These are phyloP conservation scores for Epicoccum sorghinum DNA, from an alignment of 2,329 filamentous ascomycete genomes.

Conservation along the genomic window DNA sequence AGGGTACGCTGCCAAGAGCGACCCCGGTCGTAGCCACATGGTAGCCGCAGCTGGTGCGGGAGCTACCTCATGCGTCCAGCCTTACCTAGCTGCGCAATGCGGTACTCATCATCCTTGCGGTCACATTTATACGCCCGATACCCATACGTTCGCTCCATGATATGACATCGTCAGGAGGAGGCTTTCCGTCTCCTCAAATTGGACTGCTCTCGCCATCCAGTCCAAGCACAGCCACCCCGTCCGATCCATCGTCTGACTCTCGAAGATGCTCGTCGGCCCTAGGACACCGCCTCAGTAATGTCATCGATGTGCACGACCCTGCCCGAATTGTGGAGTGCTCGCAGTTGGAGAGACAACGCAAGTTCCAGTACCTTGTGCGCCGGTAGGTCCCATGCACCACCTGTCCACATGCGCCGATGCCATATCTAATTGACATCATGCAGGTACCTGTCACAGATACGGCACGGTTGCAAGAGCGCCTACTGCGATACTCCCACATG, in stretches of 20 bases:
- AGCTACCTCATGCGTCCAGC: constrained; percentile 8
- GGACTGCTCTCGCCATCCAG: not conserved
- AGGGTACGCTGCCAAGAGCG: constrained; percentile 2
- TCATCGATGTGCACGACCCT: constrained; percentile 33
- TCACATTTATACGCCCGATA: constrained; percentile 5
- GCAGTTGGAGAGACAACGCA: constrained; percentile 34
- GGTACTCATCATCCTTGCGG: constrained; percentile 10
- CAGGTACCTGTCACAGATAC: constrained; percentile 82
- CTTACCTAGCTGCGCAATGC: constrained; percentile 16
- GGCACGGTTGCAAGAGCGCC: constrained; percentile 74
- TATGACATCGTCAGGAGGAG: constrained; percentile 29
- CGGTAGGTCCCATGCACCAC: constrained; percentile 23
- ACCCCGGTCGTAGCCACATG: constrained; percentile 23
- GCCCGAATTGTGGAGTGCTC: constrained; percentile 39
- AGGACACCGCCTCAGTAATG: constrained; percentile 4
- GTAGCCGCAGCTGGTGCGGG: constrained; percentile 11
- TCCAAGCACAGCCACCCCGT: not conserved
- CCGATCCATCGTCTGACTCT: not conserved
- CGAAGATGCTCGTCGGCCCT: constrained; percentile 1
- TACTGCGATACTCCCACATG: constrained; percentile 78
- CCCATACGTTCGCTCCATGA: constrained; percentile 22
- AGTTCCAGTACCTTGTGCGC: constrained; percentile 43
- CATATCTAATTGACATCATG: not conserved
- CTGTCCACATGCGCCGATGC: not conserved
- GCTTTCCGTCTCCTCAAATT: constrained; percentile 15